Conservation (phyloP, 805 yeast species). For the Tetrapisispora namnaoensis region DNA sequence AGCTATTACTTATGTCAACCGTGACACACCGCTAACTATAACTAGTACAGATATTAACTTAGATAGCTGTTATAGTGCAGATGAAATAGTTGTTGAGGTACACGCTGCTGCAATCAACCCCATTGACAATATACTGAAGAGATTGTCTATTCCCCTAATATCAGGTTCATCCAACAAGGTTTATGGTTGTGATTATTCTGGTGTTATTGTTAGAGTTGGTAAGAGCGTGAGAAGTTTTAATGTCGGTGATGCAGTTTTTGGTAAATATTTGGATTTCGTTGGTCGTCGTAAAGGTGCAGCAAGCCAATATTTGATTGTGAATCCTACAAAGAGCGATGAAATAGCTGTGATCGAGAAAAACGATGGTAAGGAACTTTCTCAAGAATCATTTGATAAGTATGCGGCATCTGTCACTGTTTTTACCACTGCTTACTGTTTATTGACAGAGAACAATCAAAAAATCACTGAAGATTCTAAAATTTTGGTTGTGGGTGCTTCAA, state of each 20-base stretch:
- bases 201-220: conserved; percentile 23
- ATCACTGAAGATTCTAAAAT: conserved; percentile 39
- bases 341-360: conserved; percentile 32
- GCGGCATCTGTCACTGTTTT: conserved; percentile 57
- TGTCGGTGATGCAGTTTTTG: conserved; percentile 24
- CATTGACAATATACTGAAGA: conserved; percentile 16
- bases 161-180: conserved; percentile 12
- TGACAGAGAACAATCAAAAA: conserved; percentile 27
- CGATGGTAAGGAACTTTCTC: neutral
- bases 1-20: conserved; percentile 3
- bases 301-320: conserved; percentile 38
- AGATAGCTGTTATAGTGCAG: conserved; percentile 13
- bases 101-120: conserved; percentile 28
- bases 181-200: conserved; percentile 23
- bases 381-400: conserved; percentile 11
- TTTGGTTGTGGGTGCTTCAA: conserved; percentile 64
- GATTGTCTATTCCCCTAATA: conserved; percentile 7
- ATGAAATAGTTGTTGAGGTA: conserved; percentile 22
- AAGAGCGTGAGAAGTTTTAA: conserved; percentile 12
- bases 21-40: conserved; percentile 2
- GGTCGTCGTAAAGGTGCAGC: conserved; percentile 33
- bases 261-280: conserved; percentile 7
- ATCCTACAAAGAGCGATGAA: conserved; percentile 24
- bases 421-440: conserved; percentile 47
- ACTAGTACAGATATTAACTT: conserved; percentile 15